These are phyloP conservation scores for Rhizomucor pusillus DNA, from an alignment of 371 early-diverging fungal species.

Conservation along the genomic window DNA sequence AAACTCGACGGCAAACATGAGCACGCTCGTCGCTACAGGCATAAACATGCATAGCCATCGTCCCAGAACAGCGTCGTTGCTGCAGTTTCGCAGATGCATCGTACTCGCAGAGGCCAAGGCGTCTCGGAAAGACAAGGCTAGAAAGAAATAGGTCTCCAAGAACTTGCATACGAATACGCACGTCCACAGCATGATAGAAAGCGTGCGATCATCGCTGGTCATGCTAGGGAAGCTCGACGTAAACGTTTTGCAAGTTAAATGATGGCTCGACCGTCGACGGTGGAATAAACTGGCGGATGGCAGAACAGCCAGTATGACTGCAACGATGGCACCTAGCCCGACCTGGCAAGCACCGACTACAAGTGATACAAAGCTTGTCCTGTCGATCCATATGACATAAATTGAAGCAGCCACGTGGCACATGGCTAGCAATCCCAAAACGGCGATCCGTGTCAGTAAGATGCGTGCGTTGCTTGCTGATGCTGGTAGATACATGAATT, in stretches of 20 bases:
- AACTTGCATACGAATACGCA: conserved; percentile 78
- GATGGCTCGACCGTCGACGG: conserved; percentile 23
- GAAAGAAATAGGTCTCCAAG: conserved; percentile 81
- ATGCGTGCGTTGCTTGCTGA: conserved; percentile 53
- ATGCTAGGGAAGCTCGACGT: conserved; percentile 77
- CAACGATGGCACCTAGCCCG: conserved; percentile 63
- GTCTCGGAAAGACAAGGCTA: conserved; percentile 77
- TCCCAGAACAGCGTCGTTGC: conserved; percentile 44
- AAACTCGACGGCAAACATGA: conserved; percentile 75
- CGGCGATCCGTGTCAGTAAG: conserved; percentile 52
- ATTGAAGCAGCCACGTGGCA: conserved; percentile 66
- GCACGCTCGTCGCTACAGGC: conserved; percentile 62
- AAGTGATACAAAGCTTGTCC: conserved; percentile 36
- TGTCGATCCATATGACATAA: conserved; percentile 51
- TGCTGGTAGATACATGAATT: conserved; percentile 67
- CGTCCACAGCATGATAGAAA: conserved; percentile 76
- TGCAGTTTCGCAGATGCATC: conserved; percentile 55
- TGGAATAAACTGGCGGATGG: conserved; percentile 68
- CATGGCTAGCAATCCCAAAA: conserved; percentile 57
- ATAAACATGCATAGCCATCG: conserved; percentile 58
- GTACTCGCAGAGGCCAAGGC: conserved; percentile 63
- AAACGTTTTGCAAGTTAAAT: conserved; percentile 70
- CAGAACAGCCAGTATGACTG: conserved; percentile 59
- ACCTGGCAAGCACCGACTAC: conserved; percentile 65
- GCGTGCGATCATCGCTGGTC: conserved; percentile 58